Percentiles rank a stretch among this genome's conserved stretches.
These are phyloP conservation scores for Paraphaeosphaeria minitans DNA, from an alignment of 2,329 filamentous ascomycete genomes.

Conservation along the genomic window DNA sequence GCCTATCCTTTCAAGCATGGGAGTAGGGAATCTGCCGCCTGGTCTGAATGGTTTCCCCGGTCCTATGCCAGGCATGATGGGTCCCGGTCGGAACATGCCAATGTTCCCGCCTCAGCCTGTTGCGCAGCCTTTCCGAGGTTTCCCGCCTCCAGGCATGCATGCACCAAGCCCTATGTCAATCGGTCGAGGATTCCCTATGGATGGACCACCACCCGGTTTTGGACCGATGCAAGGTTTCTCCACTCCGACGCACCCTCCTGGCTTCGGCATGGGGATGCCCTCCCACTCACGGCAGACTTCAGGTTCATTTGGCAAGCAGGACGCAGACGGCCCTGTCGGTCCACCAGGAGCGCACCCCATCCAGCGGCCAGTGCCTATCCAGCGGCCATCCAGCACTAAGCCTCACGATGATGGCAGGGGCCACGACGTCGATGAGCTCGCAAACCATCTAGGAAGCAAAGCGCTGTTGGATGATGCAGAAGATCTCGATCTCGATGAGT, in stretches of 20 bases:
- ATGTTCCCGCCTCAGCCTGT: slow-evolving; percentile 61
- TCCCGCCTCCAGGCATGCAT: slow-evolving; percentile 65
- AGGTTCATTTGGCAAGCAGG: slow-evolving; percentile 61
- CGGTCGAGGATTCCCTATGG: slow-evolving; percentile 60
- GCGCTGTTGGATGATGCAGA: slow-evolving; percentile 72
- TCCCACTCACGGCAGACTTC: slow-evolving; percentile 79
- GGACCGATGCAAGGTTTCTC: slow-evolving; percentile 48
- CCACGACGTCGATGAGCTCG: slow-evolving; percentile 70
- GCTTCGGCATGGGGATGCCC: slow-evolving; percentile 50
- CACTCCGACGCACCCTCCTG: slow-evolving; percentile 39
- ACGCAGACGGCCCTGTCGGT: slow-evolving; percentile 61
- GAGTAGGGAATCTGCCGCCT: slow-evolving; percentile 53
- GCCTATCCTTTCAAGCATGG: slow-evolving; percentile 59
- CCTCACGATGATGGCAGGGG: slow-evolving; percentile 55
- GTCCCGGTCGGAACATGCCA: slow-evolving; percentile 61
- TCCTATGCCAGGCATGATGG: slow-evolving; percentile 59
- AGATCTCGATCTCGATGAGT: slow-evolving; percentile 59
- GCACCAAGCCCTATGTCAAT: slow-evolving; percentile 61
- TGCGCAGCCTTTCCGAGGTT: slow-evolving; percentile 59
- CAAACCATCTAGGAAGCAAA: slow-evolving; percentile 85
- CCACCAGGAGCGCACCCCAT: slow-evolving; percentile 71
- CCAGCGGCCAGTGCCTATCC: slow-evolving; percentile 82
- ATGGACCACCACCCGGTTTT: slow-evolving; percentile 57
- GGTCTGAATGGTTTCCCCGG: slow-evolving; percentile 56
- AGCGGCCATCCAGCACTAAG: slow-evolving; percentile 76